Conservation (phyloP, 176 grass and related monocot genomes). For the Panicum miliaceum region DNA sequence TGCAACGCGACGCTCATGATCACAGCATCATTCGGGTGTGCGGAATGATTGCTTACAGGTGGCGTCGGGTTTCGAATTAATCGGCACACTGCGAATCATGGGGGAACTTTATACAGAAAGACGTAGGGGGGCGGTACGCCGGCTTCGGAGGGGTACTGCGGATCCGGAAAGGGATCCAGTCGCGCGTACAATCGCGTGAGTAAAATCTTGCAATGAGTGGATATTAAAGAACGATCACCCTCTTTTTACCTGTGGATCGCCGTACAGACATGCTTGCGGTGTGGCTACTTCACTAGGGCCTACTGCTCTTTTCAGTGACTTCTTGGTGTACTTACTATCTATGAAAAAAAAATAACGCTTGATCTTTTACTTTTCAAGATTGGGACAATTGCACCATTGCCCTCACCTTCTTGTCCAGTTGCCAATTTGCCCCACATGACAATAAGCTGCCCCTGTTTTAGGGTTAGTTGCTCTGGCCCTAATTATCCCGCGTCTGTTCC, state of each 20-base stretch:
- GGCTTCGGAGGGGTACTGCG: conserved; percentile 1
- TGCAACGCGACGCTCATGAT: conserved; percentile 10
- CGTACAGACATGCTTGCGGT: background rate
- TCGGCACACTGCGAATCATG: background rate
- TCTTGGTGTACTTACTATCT: no score
- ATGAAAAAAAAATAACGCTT: background rate
- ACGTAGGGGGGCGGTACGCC: background rate
- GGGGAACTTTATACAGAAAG: conserved; percentile 11
- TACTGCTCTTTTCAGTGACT: background rate
- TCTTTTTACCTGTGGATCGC: background rate
- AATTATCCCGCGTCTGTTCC: no score
- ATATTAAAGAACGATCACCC: background rate
- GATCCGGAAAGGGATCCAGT: conserved; percentile 2
- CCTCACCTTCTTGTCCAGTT: no score
- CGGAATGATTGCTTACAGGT: conserved; percentile 29
- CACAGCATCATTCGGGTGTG: conserved; percentile 32
- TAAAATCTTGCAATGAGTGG: background rate
- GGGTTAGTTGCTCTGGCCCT: no score
- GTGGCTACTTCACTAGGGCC: background rate
- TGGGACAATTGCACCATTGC: no score
- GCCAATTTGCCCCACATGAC: no score
- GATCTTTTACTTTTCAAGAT: background rate
- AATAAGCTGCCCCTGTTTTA: no score
- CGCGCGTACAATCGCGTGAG: background rate
- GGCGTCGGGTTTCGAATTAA: conserved; percentile 25